A percentile compares a stretch with the other conserved stretches of the same genome.
Evolutionary conservation across 208 protist genomes (phyloP).

Genomic region (Plasmodiophora brassicae): DNA sequence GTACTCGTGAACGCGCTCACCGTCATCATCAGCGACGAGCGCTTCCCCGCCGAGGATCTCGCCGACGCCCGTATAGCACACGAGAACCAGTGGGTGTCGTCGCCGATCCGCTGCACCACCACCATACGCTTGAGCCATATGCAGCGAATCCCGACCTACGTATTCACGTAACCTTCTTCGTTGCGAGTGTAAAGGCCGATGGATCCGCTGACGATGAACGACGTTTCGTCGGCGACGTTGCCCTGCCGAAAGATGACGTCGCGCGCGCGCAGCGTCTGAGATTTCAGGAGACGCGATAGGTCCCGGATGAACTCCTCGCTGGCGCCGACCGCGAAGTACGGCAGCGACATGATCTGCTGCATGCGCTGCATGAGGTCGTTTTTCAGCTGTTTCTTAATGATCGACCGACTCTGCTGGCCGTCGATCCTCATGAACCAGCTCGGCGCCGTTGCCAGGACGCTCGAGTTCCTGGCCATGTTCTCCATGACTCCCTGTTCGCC

Average conservation of each 20-base stretch:
- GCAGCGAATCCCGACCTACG: too few relatives aligned
- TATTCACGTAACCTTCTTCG: background rate
- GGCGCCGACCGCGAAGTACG: background rate
- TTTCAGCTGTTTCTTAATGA: background rate
- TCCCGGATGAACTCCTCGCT: background rate
- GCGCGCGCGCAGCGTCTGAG: background rate
- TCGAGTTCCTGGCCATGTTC: background rate
- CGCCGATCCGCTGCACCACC: too few relatives aligned
- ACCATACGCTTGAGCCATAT: too few relatives aligned
- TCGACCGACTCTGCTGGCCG: background rate
- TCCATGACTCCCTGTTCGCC: background rate
- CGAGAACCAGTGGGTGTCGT: background rate
- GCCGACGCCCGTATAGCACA: background rate
- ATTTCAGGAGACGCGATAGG: background rate
- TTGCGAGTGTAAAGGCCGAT: background rate
- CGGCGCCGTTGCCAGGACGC: background rate
- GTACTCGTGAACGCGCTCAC: background rate
- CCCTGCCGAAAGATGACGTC: background rate
- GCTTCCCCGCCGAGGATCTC: background rate
- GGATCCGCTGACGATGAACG: background rate
- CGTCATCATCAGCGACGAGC: background rate
- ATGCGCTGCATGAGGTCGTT: background rate
- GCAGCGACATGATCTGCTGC: background rate
- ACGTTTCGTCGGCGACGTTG: background rate
- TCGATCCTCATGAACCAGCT: background rate